Evolutionary conservation across 2,329 filamentous ascomycete species (phyloP), one percentile per base, ranked within the genome.

Genomic region (Cercospora sp.): DNA sequence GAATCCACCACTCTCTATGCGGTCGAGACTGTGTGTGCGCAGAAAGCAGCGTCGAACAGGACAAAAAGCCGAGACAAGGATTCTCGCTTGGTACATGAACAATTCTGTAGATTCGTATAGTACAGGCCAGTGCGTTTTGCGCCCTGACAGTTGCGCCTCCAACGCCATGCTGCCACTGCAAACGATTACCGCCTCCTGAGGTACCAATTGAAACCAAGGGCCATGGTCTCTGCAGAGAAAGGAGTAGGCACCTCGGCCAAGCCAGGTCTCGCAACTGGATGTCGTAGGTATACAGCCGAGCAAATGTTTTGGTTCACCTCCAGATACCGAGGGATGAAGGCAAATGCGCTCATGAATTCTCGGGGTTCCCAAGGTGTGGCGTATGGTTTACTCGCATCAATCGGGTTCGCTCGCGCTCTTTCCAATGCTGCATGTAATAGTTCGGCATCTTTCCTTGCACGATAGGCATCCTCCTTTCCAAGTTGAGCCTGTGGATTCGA

Each of bases 301-400:
- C 95, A 99, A 75, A 98, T 91, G 77, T 94, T 96, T 80, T 96
- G 95, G 84, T 98, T 97, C 74, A 99, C 95, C 82, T 99, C 96
- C 69, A 99, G 87, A 80, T 98, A 99, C 64, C 91, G 85, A 10
- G 95, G 95, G 73, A 99, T 93, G 80, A 97, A 97, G 26, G 94
- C 93, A 80, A 99, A 99, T 0, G 94, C 89, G 62, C 87, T 86
- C 91, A 99, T 96, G 81, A 87, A 98, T 63, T 90, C 86, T 65
- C 93, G 87, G 12, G 95, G 95, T 72, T 86, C 83, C 95, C 95
- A 99, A 12, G 95, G 95, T 1, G 94, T 97, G 4, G 87, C 87
- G 78, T 99, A 99, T 3, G 95, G 92, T 81, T 96, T 96, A 66
- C 80, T 82, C 28, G 81, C 79, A 80, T 97, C 92, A 68, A 90